Percentiles rank a stretch among this genome's conserved stretches.
phyloP scores from a whole-genome alignment of 441 rosid species.

The Geranium incanum region DNA sequence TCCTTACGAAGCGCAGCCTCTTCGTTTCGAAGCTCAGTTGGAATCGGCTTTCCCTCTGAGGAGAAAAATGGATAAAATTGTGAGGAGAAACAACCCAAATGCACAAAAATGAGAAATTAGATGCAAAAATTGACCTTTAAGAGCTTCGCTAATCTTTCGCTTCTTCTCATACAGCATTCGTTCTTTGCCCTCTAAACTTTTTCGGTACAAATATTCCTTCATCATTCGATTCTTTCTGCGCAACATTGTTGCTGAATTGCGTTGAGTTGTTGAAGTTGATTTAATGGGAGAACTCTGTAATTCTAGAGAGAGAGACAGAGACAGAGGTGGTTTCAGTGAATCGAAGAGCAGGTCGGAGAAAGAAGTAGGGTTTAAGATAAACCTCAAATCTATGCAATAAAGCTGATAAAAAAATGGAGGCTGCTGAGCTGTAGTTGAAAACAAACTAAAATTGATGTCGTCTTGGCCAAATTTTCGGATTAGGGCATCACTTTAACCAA shows the following conservation, averaged over 20 bases:
- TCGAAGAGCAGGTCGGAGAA: too few species aligned
- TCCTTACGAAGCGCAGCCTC: slow-evolving; percentile 23
- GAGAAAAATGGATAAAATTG: background rate
- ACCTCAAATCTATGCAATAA: too few species aligned
- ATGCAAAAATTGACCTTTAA: slow-evolving; percentile 26
- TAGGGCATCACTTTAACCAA: too few species aligned
- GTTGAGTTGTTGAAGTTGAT: background rate
- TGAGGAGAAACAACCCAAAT: background rate
- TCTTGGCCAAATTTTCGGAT: too few species aligned
- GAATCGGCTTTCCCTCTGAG: slow-evolving; percentile 27
- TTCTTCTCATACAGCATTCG: slow-evolving; percentile 67
- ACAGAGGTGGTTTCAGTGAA: too few species aligned
- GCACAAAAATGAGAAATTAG: background rate
- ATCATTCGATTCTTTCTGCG: slow-evolving; percentile 36
- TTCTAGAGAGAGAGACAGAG: background rate
- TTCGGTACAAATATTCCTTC: slow-evolving; percentile 72
- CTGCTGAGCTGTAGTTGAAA: too few species aligned
- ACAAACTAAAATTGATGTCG: too few species aligned
- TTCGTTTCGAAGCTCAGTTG: slow-evolving; percentile 26
- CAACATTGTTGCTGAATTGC: background rate
- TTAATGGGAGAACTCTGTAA: background rate
- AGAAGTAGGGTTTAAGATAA: too few species aligned
- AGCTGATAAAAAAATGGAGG: too few species aligned
- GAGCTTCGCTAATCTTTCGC: slow-evolving; percentile 75
- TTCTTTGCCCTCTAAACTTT: slow-evolving; percentile 88